Base-by-base conservation (phyloP, 352 stramenopile species). In the Pythium sukuiense region DNA sequence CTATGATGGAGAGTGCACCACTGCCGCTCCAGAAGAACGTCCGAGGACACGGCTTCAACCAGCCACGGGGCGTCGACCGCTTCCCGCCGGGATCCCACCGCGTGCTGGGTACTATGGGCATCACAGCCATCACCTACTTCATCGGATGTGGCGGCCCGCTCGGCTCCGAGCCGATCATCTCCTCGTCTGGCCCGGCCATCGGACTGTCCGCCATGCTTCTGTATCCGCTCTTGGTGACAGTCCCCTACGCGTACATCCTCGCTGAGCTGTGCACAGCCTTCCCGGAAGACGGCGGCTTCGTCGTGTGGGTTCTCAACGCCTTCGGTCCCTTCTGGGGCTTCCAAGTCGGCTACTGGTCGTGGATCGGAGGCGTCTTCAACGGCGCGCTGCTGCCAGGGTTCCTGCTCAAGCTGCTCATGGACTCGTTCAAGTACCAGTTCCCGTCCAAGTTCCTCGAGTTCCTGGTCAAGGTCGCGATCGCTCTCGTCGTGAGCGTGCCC, bases 221-320 rank as follows among this genome's bases (percentile, higher is more conserved):
- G 6, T 84, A 97, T 30, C 90, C 91, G 6, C 75, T 98, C 9
- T 54, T 97, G 13, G 97, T 92, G 82, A 88, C 77, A 1, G 41
- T 97, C 2, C 92, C 91, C 18, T 93, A 97, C 71, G 89, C 80
- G 7, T 77, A 97, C 55, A 87, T 98, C 39, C 95, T 95, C 5
- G 86, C 91, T 8, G 92, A 98, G 75, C 74, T 98, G n/a, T 90
- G 84, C 18, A 86, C 87, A 0, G 77, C 90, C 8, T 97, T 97
- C 72, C 90, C 89, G 0, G 89, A 97, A 20, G 73, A 85, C 33
- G 76, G 72, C 18, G 90, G 79, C 58, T 95, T 89, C 60, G 81
- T 93, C 2, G 80, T 90, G 3, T 98, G 93, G 93, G 88, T 97
- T 4, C 74, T 92, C 61, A 76, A 92, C 68, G 92, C 91, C 0